Evolutionary conservation across 208 protist species (phyloP).

Genomic region (Crithidia mellificae): DNA sequence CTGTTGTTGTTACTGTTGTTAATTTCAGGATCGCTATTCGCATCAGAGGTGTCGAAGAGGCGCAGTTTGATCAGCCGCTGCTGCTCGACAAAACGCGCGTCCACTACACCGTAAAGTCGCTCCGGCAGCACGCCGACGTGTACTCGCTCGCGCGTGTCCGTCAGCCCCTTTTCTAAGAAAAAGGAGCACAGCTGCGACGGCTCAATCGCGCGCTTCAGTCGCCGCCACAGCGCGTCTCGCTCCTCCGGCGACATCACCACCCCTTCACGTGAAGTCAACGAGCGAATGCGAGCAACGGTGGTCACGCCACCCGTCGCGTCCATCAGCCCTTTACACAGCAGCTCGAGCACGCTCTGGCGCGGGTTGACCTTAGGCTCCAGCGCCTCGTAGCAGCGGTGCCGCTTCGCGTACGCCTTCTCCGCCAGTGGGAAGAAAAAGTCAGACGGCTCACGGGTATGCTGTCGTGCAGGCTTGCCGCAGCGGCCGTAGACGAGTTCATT

Average conservation of each 20-base stretch:
- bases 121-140: slow-evolving; percentile 64
- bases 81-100: slow-evolving; percentile 72
- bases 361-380: slow-evolving; percentile 73
- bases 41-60: slow-evolving; percentile 38
- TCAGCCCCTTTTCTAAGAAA: slow-evolving; percentile 45
- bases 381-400: slow-evolving; percentile 89
- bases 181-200: slow-evolving; percentile 51
- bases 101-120: slow-evolving; percentile 78
- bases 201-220: slow-evolving; percentile 51
- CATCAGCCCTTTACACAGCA: slow-evolving; percentile 66
- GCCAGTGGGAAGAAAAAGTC: slow-evolving; percentile 78
- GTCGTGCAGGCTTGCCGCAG: slow-evolving; percentile 37
- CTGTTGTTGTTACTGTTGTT: neutral
- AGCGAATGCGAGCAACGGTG: slow-evolving; percentile 34
- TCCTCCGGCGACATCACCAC: slow-evolving; percentile 41
- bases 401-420: slow-evolving; percentile 93
- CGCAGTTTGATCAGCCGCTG: slow-evolving; percentile 80
- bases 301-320: slow-evolving; percentile 73
- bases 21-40: slow-evolving; percentile 8
- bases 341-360: slow-evolving; percentile 45
- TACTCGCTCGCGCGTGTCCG: slow-evolving; percentile 45
- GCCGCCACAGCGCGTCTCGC: slow-evolving; percentile 57
- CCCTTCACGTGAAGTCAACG: slow-evolving; percentile 8
- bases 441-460: slow-evolving; percentile 2
- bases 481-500: slow-evolving; percentile 39